Base-by-base conservation (phyloP, 2,329 filamentous ascomycete genomes). In the Canariomyces notabilis region DNA sequence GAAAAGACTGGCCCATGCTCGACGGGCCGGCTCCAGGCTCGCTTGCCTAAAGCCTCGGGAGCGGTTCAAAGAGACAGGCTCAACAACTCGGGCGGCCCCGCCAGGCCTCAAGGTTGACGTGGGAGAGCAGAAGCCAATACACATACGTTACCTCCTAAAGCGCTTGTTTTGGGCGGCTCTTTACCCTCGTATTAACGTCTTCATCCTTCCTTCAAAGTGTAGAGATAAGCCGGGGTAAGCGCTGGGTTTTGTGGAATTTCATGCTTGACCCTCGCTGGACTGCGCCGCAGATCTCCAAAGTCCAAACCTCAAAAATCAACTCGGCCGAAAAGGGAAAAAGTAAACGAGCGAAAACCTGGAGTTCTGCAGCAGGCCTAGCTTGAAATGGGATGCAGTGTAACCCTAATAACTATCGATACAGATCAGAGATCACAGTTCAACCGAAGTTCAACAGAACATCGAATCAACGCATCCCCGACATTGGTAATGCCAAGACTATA, bases 261-360 rank as follows among this genome's bases (percentile, higher is more conserved):
- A 9, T n/a, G 14, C 8, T 7, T 11, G 16, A 16, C 19, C 6
- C 16, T 20, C 37, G 41, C 15, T 18, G 40, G 9, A 20, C 36
- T 48, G 46, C 41, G 37, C 48, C 34, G 38, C 48, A 44, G 34
- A 31, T 22, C 36, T 19, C 34, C 18, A 39, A 39, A 36, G 16
- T 43, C 33, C 19, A 21, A 42, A 16, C 2, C 22, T 21, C 8
- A 26, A 16, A 37, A 45, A 43, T 39, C 29, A 45, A 14, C 22
- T 37, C 44, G 38, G 38, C 43, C 48, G 7, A 46, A 51, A 29
- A 15, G 8, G 50, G 53, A 54, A 56, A 52, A 34, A 19, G 33
- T 52, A 51, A 48, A 51, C 53, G 53, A 56, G 46, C 21, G 18
- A 21, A 11, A 29, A 9, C 26, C 14, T 29, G 21, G 42, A 35